phyloP scores from a whole-genome alignment of 202 grass and related monocot genomes.

The Cymbopogon flexuosus region DNA sequence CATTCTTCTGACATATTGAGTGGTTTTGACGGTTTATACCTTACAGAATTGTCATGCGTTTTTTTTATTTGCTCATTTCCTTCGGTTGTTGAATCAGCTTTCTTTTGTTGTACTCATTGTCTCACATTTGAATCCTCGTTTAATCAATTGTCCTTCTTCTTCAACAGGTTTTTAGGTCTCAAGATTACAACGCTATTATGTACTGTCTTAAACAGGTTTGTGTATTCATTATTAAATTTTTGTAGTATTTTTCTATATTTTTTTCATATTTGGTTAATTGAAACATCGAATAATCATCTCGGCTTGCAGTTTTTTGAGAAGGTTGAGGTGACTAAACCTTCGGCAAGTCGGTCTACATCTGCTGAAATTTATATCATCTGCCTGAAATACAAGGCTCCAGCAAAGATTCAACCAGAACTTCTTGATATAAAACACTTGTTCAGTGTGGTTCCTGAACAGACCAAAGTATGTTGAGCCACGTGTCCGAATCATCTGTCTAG shows the following conservation, averaged over 20 bases:
- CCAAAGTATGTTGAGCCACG: constrained; percentile 40
- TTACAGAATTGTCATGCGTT: not conserved
- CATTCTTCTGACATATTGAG: not conserved
- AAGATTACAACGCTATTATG: constrained; percentile 85
- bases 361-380: constrained; percentile 93
- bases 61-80: not conserved
- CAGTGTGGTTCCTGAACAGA: constrained; percentile 55
- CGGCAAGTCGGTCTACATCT: constrained; percentile 74
- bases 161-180: constrained; percentile 88
- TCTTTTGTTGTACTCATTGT: not conserved
- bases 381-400: constrained; percentile 77
- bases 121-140: not conserved
- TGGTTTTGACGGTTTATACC: not conserved
- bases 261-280: not conserved
- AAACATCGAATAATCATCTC: constrained; percentile 20
- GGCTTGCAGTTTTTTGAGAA: constrained; percentile 73
- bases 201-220: constrained; percentile 91
- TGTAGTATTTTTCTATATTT: not conserved
- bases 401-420: constrained; percentile 88
- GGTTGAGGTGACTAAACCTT: constrained; percentile 83
- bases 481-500: not conserved
- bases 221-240: not conserved
- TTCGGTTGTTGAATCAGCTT: not conserved
- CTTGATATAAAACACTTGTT: constrained; percentile 89
- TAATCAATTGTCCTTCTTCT: constrained; percentile 5